Evolutionary conservation across 306 rosid species (phyloP), one percentile per base, ranked within the genome.

Genomic region (Fragaria vesca): DNA sequence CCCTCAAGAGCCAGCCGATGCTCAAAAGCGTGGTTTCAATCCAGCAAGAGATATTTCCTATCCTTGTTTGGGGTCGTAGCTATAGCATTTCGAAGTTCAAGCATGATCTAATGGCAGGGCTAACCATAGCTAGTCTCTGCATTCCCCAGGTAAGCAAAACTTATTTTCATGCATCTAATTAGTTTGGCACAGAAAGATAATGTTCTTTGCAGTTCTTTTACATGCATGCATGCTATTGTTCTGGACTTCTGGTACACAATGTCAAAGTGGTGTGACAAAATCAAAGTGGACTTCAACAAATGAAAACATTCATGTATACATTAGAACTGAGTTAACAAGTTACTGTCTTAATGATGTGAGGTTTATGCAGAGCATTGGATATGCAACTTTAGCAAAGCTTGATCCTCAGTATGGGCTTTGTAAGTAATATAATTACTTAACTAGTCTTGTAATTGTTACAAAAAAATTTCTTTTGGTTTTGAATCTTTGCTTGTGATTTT

Each of bases 401-500:
- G 93, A 85, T 58, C 98, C 97, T 55, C 90, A 89, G 76, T 92
- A 89, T 82, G 97, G 98, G 16, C 97, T 94, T 20, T 94, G 97
- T 94, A 85, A 94, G 97, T 75, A 32, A n/a, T 20, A 13, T 66
- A 42, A 12, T 38, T 46, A 71, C 69, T 51, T 76, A 12, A 30
- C n/a, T 65, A 15, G 58, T 62, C 4, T 11, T 46, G 3, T 48
- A 61, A n/a, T 43, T 2, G 12, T 5, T 63, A 65, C 46, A 17
- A 12, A 28, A 28, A 28, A 28, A 28, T 15, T 13, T 78, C 8
- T 13, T 3, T 69, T 20, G 10, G 26, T 54, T 50, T 15, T 1
- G 6, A 18, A 43, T 43, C 43, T 40, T 40, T 40, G 43, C 43
- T 40, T 40, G 8, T 40, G 43, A 40, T 5, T 0, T 40, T 40